Evolutionary conservation across 1,139 yeast species (phyloP).

Genomic region (Wickerhamomyces sp.): DNA sequence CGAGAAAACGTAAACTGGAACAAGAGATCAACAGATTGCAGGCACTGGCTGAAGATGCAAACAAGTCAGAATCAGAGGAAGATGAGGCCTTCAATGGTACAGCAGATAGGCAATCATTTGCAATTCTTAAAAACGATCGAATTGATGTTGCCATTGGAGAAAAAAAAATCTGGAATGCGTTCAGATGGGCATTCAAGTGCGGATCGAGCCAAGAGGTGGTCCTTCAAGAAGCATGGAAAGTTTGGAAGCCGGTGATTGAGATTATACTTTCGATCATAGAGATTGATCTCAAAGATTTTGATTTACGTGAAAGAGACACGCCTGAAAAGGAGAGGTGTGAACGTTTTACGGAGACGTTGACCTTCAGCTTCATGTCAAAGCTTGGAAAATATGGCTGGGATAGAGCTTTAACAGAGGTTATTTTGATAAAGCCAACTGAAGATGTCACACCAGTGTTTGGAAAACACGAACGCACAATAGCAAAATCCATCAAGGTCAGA

Average conservation of each 20-base stretch:
- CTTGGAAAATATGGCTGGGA: slow-evolving; percentile 28
- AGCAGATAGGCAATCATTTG: slow-evolving; percentile 13
- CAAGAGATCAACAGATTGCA: slow-evolving; percentile 2
- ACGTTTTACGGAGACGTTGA: slow-evolving; percentile 5
- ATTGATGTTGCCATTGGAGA: slow-evolving; percentile 16
- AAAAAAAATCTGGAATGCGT: slow-evolving; percentile 17
- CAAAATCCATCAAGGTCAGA: slow-evolving; percentile 12
- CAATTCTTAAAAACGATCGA: slow-evolving; percentile 18
- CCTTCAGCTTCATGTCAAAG: slow-evolving; percentile 7
- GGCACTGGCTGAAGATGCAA: not conserved
- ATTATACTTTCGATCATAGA: slow-evolving; percentile 16
- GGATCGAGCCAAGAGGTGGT: slow-evolving; percentile 6
- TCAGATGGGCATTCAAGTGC: slow-evolving; percentile 19
- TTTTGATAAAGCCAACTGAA: slow-evolving; percentile 6
- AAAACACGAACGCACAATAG: slow-evolving; percentile 11
- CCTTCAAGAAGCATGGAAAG: slow-evolving; percentile 14
- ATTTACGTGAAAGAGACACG: not conserved
- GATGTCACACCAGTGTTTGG: slow-evolving; percentile 8
- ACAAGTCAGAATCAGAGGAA: slow-evolving; percentile 3
- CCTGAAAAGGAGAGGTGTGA: not conserved
- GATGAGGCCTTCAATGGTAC: slow-evolving; percentile 4
- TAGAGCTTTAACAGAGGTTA: slow-evolving; percentile 13
- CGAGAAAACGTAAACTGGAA: slow-evolving; percentile 17
- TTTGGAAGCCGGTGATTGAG: slow-evolving; percentile 18
- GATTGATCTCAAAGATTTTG: slow-evolving; percentile 11